phyloP scores from a whole-genome alignment of 164 flowering plant species.

The Sedum album region DNA sequence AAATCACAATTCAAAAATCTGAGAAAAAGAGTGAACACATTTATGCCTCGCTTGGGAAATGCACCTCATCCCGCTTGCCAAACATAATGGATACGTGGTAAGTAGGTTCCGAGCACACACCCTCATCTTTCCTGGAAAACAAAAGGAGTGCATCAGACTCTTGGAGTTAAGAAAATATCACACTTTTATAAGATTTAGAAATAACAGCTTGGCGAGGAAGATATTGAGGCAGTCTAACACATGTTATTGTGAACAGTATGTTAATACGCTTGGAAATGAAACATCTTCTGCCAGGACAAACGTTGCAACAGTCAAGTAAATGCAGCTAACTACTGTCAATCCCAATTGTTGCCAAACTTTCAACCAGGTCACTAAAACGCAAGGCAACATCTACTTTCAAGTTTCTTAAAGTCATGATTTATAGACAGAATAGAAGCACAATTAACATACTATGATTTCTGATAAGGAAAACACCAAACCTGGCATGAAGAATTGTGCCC shows the following conservation, averaged over 20 bases:
- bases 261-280: neutral
- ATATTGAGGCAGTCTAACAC: neutral
- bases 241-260: neutral
- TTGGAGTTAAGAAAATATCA: neutral
- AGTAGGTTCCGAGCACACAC: slow-evolving; percentile 53
- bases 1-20: neutral
- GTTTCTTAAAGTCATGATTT: too few species aligned
- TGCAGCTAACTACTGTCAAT: neutral
- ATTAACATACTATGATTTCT: neutral
- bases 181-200: neutral
- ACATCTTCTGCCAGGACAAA: slow-evolving; percentile 22
- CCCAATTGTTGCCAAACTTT: neutral
- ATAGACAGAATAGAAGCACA: neutral
- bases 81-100: slow-evolving; percentile 61
- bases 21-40: neutral
- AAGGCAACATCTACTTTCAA: neutral
- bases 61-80: slow-evolving; percentile 92
- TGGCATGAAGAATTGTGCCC: slow-evolving; percentile 88
- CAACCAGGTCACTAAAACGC: neutral
- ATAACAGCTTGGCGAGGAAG: neutral
- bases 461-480: slow-evolving; percentile 30
- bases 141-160: neutral
- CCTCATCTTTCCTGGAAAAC: slow-evolving; percentile 69
- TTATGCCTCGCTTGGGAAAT: neutral
- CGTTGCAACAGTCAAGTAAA: neutral